Percentiles rank a stretch among this genome's conserved stretches.
phyloP scores from a whole-genome alignment of 148 eudicot genomes.

The Arctostaphylos glauca region DNA sequence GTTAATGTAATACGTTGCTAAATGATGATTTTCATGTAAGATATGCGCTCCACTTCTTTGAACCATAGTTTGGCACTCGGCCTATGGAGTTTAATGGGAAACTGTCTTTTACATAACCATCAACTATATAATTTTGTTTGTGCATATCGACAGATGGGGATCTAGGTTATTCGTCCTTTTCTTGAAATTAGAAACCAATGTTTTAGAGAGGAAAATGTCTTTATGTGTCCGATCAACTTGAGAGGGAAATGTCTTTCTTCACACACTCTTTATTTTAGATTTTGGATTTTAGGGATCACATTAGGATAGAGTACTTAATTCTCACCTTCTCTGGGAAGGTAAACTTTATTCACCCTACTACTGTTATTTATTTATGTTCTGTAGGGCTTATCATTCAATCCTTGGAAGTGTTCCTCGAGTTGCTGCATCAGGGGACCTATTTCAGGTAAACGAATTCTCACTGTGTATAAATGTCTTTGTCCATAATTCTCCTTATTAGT shows the following conservation, averaged over 20 bases:
- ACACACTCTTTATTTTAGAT: constrained; percentile 38
- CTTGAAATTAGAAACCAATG: neutral
- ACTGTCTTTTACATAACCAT: neutral
- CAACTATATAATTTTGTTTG: neutral
- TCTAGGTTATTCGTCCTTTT: neutral
- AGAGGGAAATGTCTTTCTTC: neutral
- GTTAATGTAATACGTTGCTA: neutral
- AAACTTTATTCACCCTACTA: constrained; percentile 16
- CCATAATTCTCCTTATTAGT: neutral
- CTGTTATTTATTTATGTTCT: constrained; percentile 14
- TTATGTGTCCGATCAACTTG: neutral
- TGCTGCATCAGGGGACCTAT: neutral
- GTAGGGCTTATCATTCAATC: neutral
- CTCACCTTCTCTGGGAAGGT: constrained; percentile 79
- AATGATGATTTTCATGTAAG: neutral
- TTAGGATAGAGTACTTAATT: constrained; percentile 98
- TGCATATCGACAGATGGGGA: neutral
- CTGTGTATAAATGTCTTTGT: neutral
- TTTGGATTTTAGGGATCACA: constrained; percentile 89
- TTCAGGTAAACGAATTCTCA: neutral
- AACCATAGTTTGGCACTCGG: neutral
- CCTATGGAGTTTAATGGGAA: neutral
- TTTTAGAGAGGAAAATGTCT: neutral
- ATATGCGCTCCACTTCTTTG: neutral
- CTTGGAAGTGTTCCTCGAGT: neutral